These are phyloP conservation scores for Globisporangium okanoganense DNA, from an alignment of 352 stramenopile genomes.

Conservation along the genomic window DNA sequence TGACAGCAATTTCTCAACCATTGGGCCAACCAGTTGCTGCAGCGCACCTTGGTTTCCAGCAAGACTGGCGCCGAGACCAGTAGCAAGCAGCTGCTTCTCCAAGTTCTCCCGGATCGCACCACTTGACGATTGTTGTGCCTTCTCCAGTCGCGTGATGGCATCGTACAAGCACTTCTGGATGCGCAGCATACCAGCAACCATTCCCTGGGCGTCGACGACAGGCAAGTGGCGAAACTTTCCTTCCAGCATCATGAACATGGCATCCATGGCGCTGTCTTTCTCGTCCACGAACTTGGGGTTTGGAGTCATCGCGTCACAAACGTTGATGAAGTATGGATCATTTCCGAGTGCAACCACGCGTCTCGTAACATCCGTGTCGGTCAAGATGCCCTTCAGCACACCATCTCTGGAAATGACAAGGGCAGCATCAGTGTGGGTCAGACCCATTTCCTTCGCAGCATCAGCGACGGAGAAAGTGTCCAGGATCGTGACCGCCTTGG, in stretches of 20 bases:
- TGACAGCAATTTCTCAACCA: slow-evolving; percentile 86
- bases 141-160: slow-evolving; percentile 96
- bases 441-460: slow-evolving; percentile 87
- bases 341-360: slow-evolving; percentile 84
- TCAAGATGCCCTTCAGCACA: slow-evolving; percentile 93
- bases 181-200: slow-evolving; percentile 95
- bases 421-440: slow-evolving; percentile 89
- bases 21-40: slow-evolving; percentile 71
- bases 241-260: slow-evolving; percentile 90
- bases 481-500: slow-evolving; percentile 88
- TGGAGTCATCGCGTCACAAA: slow-evolving; percentile 82
- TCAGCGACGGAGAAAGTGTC: slow-evolving; percentile 85
- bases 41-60: slow-evolving; percentile 55
- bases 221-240: slow-evolving; percentile 96
- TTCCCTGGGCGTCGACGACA: slow-evolving; percentile 88
- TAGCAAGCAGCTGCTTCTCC: slow-evolving; percentile 73
- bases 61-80: slow-evolving; percentile 40
- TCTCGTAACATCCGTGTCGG: slow-evolving; percentile 89
- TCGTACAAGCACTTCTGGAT: slow-evolving; percentile 99
- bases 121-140: slow-evolving; percentile 73
- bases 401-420: slow-evolving; percentile 91
- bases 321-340: slow-evolving; percentile 80
- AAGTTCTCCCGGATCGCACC: slow-evolving; percentile 66
- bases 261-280: slow-evolving; percentile 86
- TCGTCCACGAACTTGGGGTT: slow-evolving; percentile 89